These are phyloP conservation scores for Arabidopsis suecica DNA, from an alignment of 345 rosid genomes.

Conservation along the genomic window DNA sequence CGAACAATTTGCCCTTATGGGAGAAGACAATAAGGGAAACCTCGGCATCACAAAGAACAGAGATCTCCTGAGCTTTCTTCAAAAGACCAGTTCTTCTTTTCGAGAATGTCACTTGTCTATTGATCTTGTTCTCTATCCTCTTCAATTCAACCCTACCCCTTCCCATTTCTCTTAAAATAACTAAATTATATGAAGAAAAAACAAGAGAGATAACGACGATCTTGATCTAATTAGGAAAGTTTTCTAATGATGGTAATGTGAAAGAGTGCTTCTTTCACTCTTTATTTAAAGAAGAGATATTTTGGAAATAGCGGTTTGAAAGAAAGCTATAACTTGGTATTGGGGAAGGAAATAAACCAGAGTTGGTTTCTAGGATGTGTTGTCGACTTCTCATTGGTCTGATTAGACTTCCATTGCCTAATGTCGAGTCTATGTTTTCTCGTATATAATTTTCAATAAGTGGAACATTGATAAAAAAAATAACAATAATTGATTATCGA, in stretches of 20 bases:
- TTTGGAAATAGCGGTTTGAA: slow-evolving; percentile 29
- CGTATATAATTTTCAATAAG: neutral
- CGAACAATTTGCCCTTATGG: slow-evolving; percentile 70
- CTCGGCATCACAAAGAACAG: slow-evolving; percentile 72
- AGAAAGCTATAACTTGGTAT: slow-evolving; percentile 18
- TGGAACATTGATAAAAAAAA: too few species aligned
- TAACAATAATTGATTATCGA: neutral
- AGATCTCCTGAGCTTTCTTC: slow-evolving; percentile 82
- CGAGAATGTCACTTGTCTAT: slow-evolving; percentile 71
- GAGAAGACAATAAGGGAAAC: slow-evolving; percentile 72
- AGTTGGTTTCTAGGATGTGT: slow-evolving; percentile 14
- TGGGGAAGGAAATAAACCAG: slow-evolving; percentile 12
- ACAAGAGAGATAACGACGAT: slow-evolving; percentile 21
- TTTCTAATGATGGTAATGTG: slow-evolving; percentile 11
- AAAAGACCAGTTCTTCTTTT: slow-evolving; percentile 67
- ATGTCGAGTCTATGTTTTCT: slow-evolving; percentile 21
- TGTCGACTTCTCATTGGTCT: slow-evolving; percentile 41
- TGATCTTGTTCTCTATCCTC: slow-evolving; percentile 77
- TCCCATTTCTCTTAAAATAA: slow-evolving; percentile 53
- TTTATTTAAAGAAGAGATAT: slow-evolving; percentile 31
- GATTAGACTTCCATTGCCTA: slow-evolving; percentile 22
- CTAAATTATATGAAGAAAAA: slow-evolving; percentile 26
- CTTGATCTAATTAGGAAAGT: slow-evolving; percentile 37
- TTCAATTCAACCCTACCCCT: slow-evolving; percentile 83
- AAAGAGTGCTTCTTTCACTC: slow-evolving; percentile 15